Evolutionary conservation across 768 basidiomycete genomes (phyloP), one percentile per base, ranked within the genome.

Genomic region (Boletus rex-veris): DNA sequence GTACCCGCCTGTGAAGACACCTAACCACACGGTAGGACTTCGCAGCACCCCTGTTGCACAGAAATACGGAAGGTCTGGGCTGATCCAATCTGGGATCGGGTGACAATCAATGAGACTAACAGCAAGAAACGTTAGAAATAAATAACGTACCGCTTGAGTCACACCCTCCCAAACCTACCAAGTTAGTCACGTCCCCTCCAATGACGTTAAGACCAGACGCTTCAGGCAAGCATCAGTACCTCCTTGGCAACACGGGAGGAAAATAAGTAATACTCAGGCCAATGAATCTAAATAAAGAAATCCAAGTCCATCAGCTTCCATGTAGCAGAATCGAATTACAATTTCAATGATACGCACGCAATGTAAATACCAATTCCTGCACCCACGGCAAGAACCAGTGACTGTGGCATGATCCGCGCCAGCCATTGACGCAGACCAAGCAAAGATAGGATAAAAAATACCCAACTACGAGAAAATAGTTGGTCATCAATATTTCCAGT

Each of bases 371-470:
- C 92, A 62, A 94, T 92, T 53, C 91, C 92, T 36, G 88, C 83
- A 40, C 91, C 92, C 11, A 92, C 88, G 2, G 91, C 86, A 51
- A 92, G 78, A 5, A 92, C 84, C 26, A 94, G 79, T 4, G 91
- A 92, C 58, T 89, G 87, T 1, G 92, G 92, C 83, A 94, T 92
- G 52, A 91, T 81, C 15, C 92, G 82, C 14, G 86, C 89, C 5
- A 94, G 78, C 92, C 90, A 94, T 73, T 92, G 90, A 45, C 92
- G 89, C 48, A 94, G 77, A 55, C 92, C 92, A 30, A 93, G 74
- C 19, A 94, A 68, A 0, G 90, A 91, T 14, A 94, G 74, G 63
- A 86, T 58, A 57, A 92, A 79, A 76, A 94, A 93, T 11, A 93
- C 70, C 87, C 90, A 89, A 28, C 90, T 89, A 47, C 1, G 7